Evolutionary conservation across 768 basidiomycete genomes (phyloP), one percentile per base, ranked within the genome.

Genomic region (Russula ochroleuca): DNA sequence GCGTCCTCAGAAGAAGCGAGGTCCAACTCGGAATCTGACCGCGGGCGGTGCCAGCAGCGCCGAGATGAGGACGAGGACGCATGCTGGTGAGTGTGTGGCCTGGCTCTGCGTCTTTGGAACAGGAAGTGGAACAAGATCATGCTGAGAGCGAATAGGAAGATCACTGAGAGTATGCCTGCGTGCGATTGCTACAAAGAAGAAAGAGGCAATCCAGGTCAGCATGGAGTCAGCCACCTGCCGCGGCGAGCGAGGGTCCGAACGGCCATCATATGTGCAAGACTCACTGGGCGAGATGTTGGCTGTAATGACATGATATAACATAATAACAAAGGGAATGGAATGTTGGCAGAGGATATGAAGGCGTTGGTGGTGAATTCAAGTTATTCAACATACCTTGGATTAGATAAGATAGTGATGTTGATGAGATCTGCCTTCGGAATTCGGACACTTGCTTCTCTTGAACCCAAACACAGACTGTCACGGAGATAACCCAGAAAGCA

Each of bases 51-150:
- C n/a, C n/a, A n/a, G n/a, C n/a, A n/a, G 28, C 8, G 50, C 28
- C 14, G 28, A 17, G 51, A 19, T 11, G 21, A 11, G 21, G n/a
- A 23, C 9, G 11, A 43, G n/a, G 19, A 47, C 1, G 45, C 40
- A 2, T n/a, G 41, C 7, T 43, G 2, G 21, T 23, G 47, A 2
- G 17, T 3, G 48, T 28, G 21, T 6, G 47, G 50, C 14, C 49
- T 63, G 41, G 56, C 55, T 54, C n/a, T 45, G 41, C 52, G 63
- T 19, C 63, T 53, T 23, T 61, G 40, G 23, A 65, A 48, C 19
- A 54, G 41, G 13, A 56, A 17, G 23, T 65, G 64, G 40, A 61
- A 14, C 8, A 28, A 28, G 28, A 28, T 2, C 28, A 5, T 5
- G 28, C 28, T 8, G 25, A 65, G 48, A 28, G 25, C 6, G 54